phyloP scores from a whole-genome alignment of 208 protist species.

The Wallacemonas sp. region DNA sequence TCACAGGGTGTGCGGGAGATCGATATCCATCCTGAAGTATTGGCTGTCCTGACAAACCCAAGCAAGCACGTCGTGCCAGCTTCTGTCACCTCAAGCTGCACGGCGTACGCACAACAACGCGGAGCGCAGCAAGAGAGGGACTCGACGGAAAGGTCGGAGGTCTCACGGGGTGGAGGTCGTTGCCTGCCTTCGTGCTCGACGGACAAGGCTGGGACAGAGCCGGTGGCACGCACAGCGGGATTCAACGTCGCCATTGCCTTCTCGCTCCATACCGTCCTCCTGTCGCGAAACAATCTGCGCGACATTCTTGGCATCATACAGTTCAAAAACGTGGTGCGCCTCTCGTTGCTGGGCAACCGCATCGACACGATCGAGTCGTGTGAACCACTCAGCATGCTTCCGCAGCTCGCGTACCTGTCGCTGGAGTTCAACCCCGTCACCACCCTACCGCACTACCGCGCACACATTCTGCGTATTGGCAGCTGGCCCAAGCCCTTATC shows the following conservation, averaged over 20 bases:
- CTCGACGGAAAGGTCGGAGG: no score
- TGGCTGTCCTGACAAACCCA: conserved; percentile 47
- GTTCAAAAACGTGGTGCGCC: conserved; percentile 75
- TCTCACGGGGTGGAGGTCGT: neutral
- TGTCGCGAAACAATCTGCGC: conserved; percentile 72
- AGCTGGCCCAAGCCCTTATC: conserved; percentile 62
- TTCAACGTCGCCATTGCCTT: conserved; percentile 71
- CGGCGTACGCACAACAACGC: neutral
- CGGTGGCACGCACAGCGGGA: no score
- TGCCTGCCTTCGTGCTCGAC: neutral
- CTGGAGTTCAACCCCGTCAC: conserved; percentile 86
- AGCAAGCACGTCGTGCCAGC: conserved; percentile 16
- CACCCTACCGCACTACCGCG: conserved; percentile 72
- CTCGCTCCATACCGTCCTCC: conserved; percentile 72
- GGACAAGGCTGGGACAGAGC: no score
- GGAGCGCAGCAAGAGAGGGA: neutral
- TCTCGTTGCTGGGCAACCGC: conserved; percentile 77
- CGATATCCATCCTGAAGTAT: conserved; percentile 60
- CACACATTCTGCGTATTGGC: conserved; percentile 78
- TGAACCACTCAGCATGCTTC: conserved; percentile 71
- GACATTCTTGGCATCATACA: conserved; percentile 68
- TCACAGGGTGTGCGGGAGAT: conserved; percentile 59
- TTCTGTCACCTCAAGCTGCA: conserved; percentile 17
- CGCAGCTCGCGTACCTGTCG: conserved; percentile 69
- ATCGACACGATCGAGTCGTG: conserved; percentile 75